Percentiles rank a stretch among this genome's conserved stretches.
Conservation (phyloP, 2,329 filamentous ascomycete species). For the Ophiosphaerella korrae region DNA sequence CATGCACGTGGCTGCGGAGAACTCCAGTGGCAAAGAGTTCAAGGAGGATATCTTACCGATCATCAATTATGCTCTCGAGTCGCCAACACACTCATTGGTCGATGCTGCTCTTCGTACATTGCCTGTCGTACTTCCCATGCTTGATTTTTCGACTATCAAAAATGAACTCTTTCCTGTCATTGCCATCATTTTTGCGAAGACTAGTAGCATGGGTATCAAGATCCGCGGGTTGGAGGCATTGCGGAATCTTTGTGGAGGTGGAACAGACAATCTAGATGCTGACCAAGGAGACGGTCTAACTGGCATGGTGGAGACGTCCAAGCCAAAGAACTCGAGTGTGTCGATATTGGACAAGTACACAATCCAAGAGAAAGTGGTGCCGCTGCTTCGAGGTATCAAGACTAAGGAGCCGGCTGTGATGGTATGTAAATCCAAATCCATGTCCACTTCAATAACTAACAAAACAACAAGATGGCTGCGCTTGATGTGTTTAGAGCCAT, state of each 20-base stretch:
- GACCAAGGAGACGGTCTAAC: conserved; percentile 71
- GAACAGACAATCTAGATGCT: conserved; percentile 44
- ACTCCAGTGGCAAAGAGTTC: conserved; percentile 89
- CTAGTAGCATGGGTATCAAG: conserved; percentile 92
- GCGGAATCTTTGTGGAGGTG: conserved; percentile 83
- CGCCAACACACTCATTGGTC: conserved; percentile 84
- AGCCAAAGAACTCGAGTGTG: conserved; percentile 68
- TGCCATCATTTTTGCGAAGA: conserved; percentile 87
- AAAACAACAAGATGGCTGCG: conserved; percentile 68
- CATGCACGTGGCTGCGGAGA: conserved; percentile 74
- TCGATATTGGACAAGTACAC: conserved; percentile 95
- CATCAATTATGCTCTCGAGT: conserved; percentile 81
- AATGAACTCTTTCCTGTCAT: conserved; percentile 95
- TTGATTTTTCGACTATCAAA: conserved; percentile 97
- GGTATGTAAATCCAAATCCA: conserved; percentile 48
- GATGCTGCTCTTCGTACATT: conserved; percentile 83
- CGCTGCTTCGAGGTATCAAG: conserved; percentile 88
- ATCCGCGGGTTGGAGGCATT: conserved; percentile 90
- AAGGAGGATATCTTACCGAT: conserved; percentile 94
- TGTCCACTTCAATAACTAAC: neutral
- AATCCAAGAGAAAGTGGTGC: conserved; percentile 96
- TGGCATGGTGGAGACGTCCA: conserved; percentile 63
- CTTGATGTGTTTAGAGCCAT: conserved; percentile 84
- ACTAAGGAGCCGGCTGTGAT: conserved; percentile 98
- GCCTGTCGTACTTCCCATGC: conserved; percentile 78